Evolutionary conservation across 208 protist genomes (phyloP), one percentile per base, ranked within the genome.

Genomic region (Naegleria lovaniensis): DNA sequence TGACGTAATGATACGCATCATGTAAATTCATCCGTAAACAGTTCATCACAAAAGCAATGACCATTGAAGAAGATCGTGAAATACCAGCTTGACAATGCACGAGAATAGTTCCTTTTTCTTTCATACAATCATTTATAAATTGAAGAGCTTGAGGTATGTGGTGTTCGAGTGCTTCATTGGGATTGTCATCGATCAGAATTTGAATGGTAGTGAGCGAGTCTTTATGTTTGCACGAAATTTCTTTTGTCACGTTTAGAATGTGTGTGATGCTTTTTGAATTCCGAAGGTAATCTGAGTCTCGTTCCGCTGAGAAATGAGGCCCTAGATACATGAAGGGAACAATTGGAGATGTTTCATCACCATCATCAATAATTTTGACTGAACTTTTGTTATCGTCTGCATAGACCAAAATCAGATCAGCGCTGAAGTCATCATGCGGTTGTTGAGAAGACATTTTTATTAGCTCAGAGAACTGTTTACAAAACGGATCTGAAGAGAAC

Each of bases 81-180:
- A 85, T 33, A n/a, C 83, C 83, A n/a, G 83, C 83, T 48, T 40
- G 39, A 48, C 83, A 85, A 85, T 85, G 83, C n/a, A 85, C 16
- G 38, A 85, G 48, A 85, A 85, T 16, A 13, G 6, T 19, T 15
- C n/a, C 75, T 7, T 83, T 83, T 9, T 83, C n/a, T 83, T 39
- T 9, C 5, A 39, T 39, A 75, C 58, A 75, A 29, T 75, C 9
- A n/a, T 75, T 29, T 5, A 75, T 5, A 75, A 75, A 75, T n/a
- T 75, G 19, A 29, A n/a, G 16, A n/a, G 58, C 58, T 29, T 75
- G 19, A n/a, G 6, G 6, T 5, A 75, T n/a, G 16, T n/a, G 22
- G 5, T 5, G 4, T n/a, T 29, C n/a, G 5, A 75, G 6, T 29
- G 15, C 16, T 75, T 9, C 6, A n/a, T 29, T 75, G n/a, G 58